Evolutionary conservation across 306 rosid genomes (phyloP).

Genomic region (Cicer bijugum): DNA sequence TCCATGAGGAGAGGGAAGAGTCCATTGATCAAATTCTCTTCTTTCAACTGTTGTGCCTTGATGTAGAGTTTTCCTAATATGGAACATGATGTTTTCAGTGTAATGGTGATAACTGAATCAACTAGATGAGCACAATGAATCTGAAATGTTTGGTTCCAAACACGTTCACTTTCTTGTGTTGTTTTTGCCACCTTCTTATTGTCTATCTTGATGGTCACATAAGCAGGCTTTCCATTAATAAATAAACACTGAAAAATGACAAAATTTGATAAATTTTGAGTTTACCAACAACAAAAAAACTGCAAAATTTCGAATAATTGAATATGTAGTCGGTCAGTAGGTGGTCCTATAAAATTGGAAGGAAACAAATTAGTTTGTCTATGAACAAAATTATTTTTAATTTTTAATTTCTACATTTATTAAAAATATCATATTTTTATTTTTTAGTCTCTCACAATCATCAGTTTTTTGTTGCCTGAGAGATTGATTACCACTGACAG

Average conservation of each 20-base stretch:
- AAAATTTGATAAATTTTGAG: not conserved
- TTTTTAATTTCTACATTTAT: not conserved
- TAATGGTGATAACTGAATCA: constrained; percentile 63
- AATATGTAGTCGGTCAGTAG: not conserved
- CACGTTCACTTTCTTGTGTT: constrained; percentile 61
- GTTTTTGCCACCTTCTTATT: constrained; percentile 66
- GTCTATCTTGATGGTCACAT: constrained; percentile 72
- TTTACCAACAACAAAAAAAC: constrained; percentile 12
- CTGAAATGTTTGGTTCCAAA: constrained; percentile 92
- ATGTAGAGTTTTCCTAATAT: constrained; percentile 74
- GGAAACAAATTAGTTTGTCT: not conserved
- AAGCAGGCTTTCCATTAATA: constrained; percentile 67
- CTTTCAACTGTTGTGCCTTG: constrained; percentile 58
- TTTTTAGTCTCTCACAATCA: not conserved
- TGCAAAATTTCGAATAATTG: not conserved
- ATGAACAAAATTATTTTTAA: not conserved
- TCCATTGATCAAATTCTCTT: constrained; percentile 70
- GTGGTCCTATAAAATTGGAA: not conserved
- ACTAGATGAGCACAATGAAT: constrained; percentile 76
- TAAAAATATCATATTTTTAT: not conserved
- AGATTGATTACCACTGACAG: too few species aligned
- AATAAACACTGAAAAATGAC: constrained; percentile 62
- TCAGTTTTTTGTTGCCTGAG: not conserved
- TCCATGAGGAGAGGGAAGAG: constrained; percentile 72
- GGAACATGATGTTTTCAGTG: constrained; percentile 67